A percentile compares a stretch with the other conserved stretches of the same genome.
phyloP scores from a whole-genome alignment of 257 asterid genomes.

The Salvia hispanica region DNA sequence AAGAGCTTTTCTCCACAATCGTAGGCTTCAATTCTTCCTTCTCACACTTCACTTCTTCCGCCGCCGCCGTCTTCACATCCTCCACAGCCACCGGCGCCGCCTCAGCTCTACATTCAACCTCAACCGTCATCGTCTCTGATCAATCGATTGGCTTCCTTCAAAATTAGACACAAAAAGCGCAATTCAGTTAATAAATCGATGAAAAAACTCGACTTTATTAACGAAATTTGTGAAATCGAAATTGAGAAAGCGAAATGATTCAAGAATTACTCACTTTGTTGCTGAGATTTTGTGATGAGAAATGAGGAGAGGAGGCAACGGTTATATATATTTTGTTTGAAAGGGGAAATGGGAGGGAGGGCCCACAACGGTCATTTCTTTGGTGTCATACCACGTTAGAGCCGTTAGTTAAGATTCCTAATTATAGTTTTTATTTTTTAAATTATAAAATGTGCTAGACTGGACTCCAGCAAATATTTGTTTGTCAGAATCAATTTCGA shows the following conservation, averaged over 20 bases:
- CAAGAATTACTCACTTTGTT: slow-evolving; percentile 26
- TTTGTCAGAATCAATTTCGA: slow-evolving; percentile 46
- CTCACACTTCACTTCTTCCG: slow-evolving; percentile 40
- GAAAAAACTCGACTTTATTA: too few species aligned
- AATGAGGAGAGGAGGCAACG: slow-evolving; percentile 30
- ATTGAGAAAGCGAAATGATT: background rate
- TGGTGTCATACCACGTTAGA: slow-evolving; percentile 62
- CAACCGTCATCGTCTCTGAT: slow-evolving; percentile 54
- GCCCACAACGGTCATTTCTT: slow-evolving; percentile 71
- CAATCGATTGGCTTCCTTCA: slow-evolving; percentile 5
- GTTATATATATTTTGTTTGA: slow-evolving; percentile 39
- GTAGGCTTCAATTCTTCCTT: slow-evolving; percentile 42
- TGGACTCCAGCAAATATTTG: slow-evolving; percentile 52
- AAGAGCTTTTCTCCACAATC: slow-evolving; percentile 59
- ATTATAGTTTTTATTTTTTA: background rate
- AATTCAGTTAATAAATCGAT: background rate
- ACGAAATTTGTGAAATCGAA: background rate
- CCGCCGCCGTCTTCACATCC: slow-evolving; percentile 36
- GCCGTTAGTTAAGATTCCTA: slow-evolving; percentile 80
- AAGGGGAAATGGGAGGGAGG: slow-evolving; percentile 24
- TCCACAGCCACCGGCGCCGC: slow-evolving; percentile 42
- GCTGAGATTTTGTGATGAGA: background rate
- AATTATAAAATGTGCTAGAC: slow-evolving; percentile 39
- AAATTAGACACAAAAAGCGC: slow-evolving; percentile 9
- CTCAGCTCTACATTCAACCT: slow-evolving; percentile 48